phyloP scores from a whole-genome alignment of 148 eudicot species.

The Bassia scoparia region DNA sequence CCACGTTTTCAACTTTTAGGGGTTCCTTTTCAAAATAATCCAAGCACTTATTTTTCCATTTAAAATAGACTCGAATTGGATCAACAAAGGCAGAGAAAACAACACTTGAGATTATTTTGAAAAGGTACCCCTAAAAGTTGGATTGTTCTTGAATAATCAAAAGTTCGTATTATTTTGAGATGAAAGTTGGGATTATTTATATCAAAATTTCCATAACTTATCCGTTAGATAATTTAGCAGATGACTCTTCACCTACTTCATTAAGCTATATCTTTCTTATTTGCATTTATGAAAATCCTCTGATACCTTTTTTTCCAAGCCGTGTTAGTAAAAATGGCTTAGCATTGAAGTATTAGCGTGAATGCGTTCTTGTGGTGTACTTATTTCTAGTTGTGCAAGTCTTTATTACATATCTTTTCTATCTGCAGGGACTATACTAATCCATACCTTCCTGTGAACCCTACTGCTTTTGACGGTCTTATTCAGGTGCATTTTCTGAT shows the following conservation, averaged over 20 bases:
- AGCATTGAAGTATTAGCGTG: not conserved
- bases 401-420: slow-evolving; percentile 18
- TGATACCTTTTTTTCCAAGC: not conserved
- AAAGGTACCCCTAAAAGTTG: too few species aligned
- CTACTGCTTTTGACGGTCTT: slow-evolving; percentile 70
- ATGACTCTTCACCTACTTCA: not conserved
- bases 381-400: not conserved
- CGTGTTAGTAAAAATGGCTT: not conserved
- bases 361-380: not conserved
- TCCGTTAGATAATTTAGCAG: not conserved
- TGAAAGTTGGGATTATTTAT: too few species aligned
- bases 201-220: too few species aligned
- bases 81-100: too few species aligned
- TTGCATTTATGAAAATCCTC: too few species aligned
- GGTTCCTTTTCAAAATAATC: too few species aligned
- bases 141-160: too few species aligned
- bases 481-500: slow-evolving; percentile 42
- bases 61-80: too few species aligned
- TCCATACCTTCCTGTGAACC: slow-evolving; percentile 77
- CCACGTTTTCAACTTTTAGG: too few species aligned
- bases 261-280: not conserved
- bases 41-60: too few species aligned
- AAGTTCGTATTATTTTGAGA: too few species aligned
- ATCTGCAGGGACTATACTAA: slow-evolving; percentile 75
- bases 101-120: too few species aligned